Percentiles rank a stretch among this genome's conserved stretches.
phyloP scores from a whole-genome alignment of 352 stramenopile species.

The Phytophthora citricola region DNA sequence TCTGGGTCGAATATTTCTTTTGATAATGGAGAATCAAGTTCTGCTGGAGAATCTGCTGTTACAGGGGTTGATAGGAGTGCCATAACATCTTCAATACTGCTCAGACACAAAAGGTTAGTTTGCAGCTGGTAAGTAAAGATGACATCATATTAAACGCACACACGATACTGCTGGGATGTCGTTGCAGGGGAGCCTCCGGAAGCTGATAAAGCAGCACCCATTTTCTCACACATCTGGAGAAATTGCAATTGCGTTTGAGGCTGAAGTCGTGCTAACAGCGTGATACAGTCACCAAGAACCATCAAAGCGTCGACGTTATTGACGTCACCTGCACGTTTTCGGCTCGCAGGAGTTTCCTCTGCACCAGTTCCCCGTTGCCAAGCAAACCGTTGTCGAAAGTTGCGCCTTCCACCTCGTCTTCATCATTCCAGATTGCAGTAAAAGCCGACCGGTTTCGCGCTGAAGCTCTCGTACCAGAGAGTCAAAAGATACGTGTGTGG shows the following conservation, averaged over 20 bases:
- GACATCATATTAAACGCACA: conserved; percentile 32
- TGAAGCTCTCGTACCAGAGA: conserved; percentile 51
- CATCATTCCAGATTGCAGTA: conserved; percentile 24
- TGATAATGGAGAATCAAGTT: conserved; percentile 1
- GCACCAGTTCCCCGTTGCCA: conserved; percentile 25
- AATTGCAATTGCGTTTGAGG: conserved; percentile 35
- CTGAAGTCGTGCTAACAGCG: conserved; percentile 34
- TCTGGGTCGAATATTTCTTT: conserved; percentile 51
- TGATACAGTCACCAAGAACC: conserved; percentile 50
- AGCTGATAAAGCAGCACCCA: conserved; percentile 26
- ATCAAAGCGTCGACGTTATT: conserved; percentile 43
- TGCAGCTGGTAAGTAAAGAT: not conserved
- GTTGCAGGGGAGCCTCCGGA: conserved; percentile 20
- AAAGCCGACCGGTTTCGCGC: conserved; percentile 40
- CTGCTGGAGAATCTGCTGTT: not conserved
- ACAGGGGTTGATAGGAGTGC: conserved; percentile 13
- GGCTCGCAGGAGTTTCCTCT: conserved; percentile 23
- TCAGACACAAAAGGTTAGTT: conserved; percentile 4
- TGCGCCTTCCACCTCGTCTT: conserved; percentile 36
- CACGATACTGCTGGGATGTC: conserved; percentile 33
- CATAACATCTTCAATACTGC: conserved; percentile 38
- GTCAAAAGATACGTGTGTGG: conserved; percentile 43
- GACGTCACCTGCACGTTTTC: conserved; percentile 16
- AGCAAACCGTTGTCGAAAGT: conserved; percentile 55
- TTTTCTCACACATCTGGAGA: conserved; percentile 40